phyloP scores from a whole-genome alignment of 345 rosid species.

The Sisymbrium altissimum region DNA sequence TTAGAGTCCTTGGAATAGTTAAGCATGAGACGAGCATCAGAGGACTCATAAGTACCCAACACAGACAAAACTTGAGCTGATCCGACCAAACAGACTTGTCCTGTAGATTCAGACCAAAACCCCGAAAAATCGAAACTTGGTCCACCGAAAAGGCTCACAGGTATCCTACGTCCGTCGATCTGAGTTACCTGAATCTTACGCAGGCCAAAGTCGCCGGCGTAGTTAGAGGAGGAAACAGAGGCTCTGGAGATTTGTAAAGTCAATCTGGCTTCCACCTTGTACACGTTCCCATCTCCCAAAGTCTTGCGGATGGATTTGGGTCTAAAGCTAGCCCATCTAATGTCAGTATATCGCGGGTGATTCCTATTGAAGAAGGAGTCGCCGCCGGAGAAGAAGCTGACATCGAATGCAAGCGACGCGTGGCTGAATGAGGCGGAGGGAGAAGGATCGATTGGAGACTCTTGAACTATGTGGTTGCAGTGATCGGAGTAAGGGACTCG shows the following conservation, averaged over 20 bases:
- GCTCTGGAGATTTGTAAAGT: conserved; percentile 34
- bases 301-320: conserved; percentile 21
- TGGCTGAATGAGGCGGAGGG: conserved; percentile 14
- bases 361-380: conserved; percentile 29
- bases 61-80: conserved; percentile 37
- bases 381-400: conserved; percentile 57
- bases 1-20: conserved; percentile 44
- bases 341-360: not conserved
- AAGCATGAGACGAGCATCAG: conserved; percentile 57
- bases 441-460: conserved; percentile 30
- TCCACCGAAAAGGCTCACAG: conserved; percentile 26
- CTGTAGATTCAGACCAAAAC: conserved; percentile 66
- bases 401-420: conserved; percentile 32
- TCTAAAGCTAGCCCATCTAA: conserved; percentile 34
- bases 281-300: conserved; percentile 22
- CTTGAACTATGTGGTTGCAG: conserved; percentile 54
- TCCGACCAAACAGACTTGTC: conserved; percentile 86
- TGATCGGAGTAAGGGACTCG: conserved; percentile 41
- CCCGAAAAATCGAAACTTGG: conserved; percentile 52
- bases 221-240: conserved; percentile 19
- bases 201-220: conserved; percentile 21
- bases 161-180: conserved; percentile 53
- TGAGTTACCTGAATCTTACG: conserved; percentile 40
- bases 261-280: conserved; percentile 41
- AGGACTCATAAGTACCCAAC: conserved; percentile 33